A percentile compares a stretch with the other conserved stretches of the same genome.
Evolutionary conservation across 805 yeast species (phyloP).

Genomic region (Candida argentea): DNA sequence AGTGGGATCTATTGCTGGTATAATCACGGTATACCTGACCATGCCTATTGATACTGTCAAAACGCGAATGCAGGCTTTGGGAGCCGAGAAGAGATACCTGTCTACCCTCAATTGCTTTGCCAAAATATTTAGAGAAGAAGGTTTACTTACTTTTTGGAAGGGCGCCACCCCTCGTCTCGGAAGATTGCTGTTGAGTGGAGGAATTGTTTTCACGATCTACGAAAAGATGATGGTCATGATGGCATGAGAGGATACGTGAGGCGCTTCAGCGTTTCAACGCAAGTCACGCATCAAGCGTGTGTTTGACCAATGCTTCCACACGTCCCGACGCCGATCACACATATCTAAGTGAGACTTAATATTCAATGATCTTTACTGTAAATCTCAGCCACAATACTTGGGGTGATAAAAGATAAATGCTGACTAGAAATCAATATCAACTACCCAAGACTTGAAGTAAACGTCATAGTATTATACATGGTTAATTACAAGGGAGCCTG

Average conservation of each 20-base stretch:
- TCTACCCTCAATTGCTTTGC: slow-evolving; percentile 78
- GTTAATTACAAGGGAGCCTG: no score
- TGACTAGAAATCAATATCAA: no score
- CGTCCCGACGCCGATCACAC: no score
- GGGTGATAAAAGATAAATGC: no score
- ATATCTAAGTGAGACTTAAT: no score
- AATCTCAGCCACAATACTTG: no score
- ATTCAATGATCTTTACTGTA: no score
- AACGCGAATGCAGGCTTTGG: slow-evolving; percentile 93
- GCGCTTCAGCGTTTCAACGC: no score
- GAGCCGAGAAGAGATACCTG: slow-evolving; percentile 57
- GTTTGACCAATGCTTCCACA: no score
- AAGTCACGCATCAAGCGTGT: no score
- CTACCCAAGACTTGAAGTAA: no score
- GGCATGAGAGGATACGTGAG: slow-evolving; percentile 14
- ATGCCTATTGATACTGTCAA: slow-evolving; percentile 96
- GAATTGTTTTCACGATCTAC: slow-evolving; percentile 92
- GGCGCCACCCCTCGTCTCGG: slow-evolving; percentile 98
- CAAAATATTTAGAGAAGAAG: slow-evolving; percentile 76
- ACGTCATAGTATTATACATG: no score
- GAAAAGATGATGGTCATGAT: slow-evolving; percentile 74
- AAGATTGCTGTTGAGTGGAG: slow-evolving; percentile 86
- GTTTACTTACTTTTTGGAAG: slow-evolving; percentile 87
- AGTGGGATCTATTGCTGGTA: slow-evolving; percentile 86
- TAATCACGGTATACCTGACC: slow-evolving; percentile 81